Base-by-base conservation (phyloP, 371 early-diverging fungal genomes). In the Mucor sp. region DNA sequence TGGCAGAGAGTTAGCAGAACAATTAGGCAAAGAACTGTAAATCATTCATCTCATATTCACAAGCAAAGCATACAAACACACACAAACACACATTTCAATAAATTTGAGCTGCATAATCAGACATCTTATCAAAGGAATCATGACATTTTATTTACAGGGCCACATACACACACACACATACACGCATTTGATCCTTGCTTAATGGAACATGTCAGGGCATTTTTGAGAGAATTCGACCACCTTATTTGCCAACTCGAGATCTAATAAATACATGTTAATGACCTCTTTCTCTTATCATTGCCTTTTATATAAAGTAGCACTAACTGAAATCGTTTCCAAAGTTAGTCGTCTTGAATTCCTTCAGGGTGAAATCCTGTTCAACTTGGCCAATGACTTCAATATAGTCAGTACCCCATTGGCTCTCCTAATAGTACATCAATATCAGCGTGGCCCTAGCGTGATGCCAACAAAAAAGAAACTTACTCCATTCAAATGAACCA, bases 1-100 rank as follows among this genome's bases (percentile, higher is more conserved):
- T 56, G 87, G 91, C 33, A 86, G 84, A 44, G 89, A 90, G 70
- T 78, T 95, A 60, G 93, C 90, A 21, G 82, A 87, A 44, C 80
- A 89, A 60, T 76, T 94, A 37, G 92, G 92, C 25, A 60, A 74
- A 60, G 79, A 82, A 74, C 59, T 43, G 27, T 68, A 56, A 56
- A 62, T 32, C 25, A 48, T 50, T n/a, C 39, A 60, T 11, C 23
- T 4, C 48, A 48, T 48, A 3, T 48, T 21, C 48, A 48, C 47
- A 47, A 21, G 23, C 21, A 50, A 21, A 50, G 53, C 53, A 53
- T 53, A 30, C 6, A 4, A 30, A 2, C 6, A 35, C 37, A 35
- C 12, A 27, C 27, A 41, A 2, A 53, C 53, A 27, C 50, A 50
- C 27, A 53, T 27, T 27, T 35, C 37, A 27, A 53, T 27, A 53